Evolutionary conservation across 306 rosid genomes (phyloP), one percentile per base, ranked within the genome.

Genomic region (Purshia tridentata): DNA sequence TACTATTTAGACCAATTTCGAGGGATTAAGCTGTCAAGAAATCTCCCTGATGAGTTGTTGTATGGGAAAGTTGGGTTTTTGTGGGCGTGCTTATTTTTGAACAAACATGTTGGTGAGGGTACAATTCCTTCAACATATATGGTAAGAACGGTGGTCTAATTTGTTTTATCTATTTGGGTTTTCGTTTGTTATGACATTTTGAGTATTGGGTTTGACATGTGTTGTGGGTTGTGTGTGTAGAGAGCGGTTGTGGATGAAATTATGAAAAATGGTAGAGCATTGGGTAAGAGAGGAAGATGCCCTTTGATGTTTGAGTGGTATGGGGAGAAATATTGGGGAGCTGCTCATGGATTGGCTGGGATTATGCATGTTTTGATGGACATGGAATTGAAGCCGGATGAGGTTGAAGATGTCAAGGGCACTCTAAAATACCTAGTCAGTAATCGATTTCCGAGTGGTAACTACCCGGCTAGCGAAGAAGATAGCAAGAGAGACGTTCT

Each of bases 291-390:
- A 69, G 94, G 83, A 59, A 78, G 51, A 39, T 84, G 87, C 42
- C 91, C 92, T 5, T 78, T 91, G 78, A 87, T 88, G 97, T 88
- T 75, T 62, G 95, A 91, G 77, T 91, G 92, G 91, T 84, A 91
- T 14, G 89, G 95, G 8, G 87, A 91, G 77, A 91, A 79, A 77
- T 91, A 88, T 73, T 87, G 92, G 89, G 95, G 97, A 71, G 92
- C 92, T 65, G 95, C 97, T 0, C 97, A 91, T 84, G 97, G 92
- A 44, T 78, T 91, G 80, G 92, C 91, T 14, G 95, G 97, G 81
- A 88, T 87, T 77, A 76, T 91, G 86, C 87, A 89, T 81, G 92
- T 91, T 18, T 72, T 88, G 76, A 79, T 89, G 91, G 91, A 91
- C 80, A 79, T 87, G 88, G 87, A 84, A 52, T 78, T 91, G 82